These are phyloP conservation scores for Helminthosporium solani DNA, from an alignment of 2,329 filamentous ascomycete genomes.

Conservation along the genomic window DNA sequence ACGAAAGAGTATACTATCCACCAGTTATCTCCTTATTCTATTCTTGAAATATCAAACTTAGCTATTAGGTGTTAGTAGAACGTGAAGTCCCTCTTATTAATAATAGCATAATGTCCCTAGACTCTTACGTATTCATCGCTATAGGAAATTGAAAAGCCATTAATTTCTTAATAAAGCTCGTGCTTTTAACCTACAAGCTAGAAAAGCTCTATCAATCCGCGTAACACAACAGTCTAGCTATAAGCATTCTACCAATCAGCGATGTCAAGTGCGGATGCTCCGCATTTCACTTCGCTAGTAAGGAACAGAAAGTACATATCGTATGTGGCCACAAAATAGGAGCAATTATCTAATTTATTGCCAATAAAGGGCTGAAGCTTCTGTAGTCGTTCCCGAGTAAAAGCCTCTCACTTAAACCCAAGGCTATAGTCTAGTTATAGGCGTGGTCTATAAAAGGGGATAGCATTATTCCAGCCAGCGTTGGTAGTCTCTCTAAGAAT, in stretches of 20 bases:
- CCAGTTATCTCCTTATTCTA: slow-evolving; percentile 5
- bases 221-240: slow-evolving; percentile 16
- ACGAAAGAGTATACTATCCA: slow-evolving; percentile 9
- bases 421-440: slow-evolving; percentile 17
- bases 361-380: slow-evolving; percentile 20
- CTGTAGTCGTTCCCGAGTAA: slow-evolving; percentile 11
- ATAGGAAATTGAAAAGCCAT: slow-evolving; percentile 22
- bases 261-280: slow-evolving; percentile 15
- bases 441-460: slow-evolving; percentile 11
- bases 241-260: slow-evolving; percentile 27
- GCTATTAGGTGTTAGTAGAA: slow-evolving; percentile 19
- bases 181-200: slow-evolving; percentile 14
- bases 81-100: slow-evolving; percentile 13
- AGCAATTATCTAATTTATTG: slow-evolving; percentile 35
- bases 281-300: slow-evolving; percentile 22
- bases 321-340: slow-evolving; percentile 46
- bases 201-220: slow-evolving; percentile 16
- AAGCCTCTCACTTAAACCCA: slow-evolving; percentile 17
- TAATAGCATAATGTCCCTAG: slow-evolving; percentile 18
- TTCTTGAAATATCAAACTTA: slow-evolving; percentile 11
- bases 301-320: slow-evolving; percentile 22
- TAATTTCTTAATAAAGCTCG: slow-evolving; percentile 20
- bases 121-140: slow-evolving; percentile 16
- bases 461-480: slow-evolving; percentile 14
- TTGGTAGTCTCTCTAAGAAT: slow-evolving; percentile 19